A percentile compares a stretch with the other conserved stretches of the same genome.
These are phyloP conservation scores for Sclerotinia minor DNA, from an alignment of 2,329 filamentous ascomycete genomes.

Conservation along the genomic window DNA sequence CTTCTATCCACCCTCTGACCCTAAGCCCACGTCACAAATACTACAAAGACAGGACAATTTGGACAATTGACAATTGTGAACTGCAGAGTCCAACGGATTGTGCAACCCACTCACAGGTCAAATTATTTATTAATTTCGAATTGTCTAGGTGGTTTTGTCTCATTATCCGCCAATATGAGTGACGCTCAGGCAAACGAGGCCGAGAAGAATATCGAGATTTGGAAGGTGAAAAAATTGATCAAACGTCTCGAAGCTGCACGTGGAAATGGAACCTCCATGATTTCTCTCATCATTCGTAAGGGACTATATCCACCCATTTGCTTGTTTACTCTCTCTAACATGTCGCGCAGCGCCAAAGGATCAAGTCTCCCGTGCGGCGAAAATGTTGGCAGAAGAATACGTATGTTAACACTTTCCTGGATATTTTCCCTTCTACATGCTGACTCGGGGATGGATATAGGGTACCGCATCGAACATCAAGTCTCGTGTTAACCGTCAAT, in stretches of 20 bases:
- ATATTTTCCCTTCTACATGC: conserved; percentile 25
- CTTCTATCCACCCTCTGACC: conserved; percentile 7
- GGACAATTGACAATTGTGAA: conserved; percentile 21
- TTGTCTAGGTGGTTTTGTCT: conserved; percentile 22
- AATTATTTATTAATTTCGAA: conserved; percentile 6
- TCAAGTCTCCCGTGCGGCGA: conserved; percentile 91
- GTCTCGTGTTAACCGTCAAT: conserved; percentile 97
- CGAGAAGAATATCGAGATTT: conserved; percentile 93
- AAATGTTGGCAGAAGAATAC: conserved; percentile 99
- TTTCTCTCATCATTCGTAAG: conserved; percentile 97
- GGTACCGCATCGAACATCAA: conserved; percentile 99
- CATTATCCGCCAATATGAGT: conserved; percentile 67
- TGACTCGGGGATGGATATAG: conserved; percentile 51
- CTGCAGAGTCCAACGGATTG: conserved; percentile 23
- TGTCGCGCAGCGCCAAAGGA: conserved; percentile 79
- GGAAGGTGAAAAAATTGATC: conserved; percentile 99
- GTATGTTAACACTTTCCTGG: conserved; percentile 53
- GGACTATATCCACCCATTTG: conserved; percentile 31
- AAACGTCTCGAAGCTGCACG: conserved; percentile 96
- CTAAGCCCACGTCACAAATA: conserved; percentile 22
- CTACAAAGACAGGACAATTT: conserved; percentile 17
- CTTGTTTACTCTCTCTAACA: conserved; percentile 22
- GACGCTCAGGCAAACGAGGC: conserved; percentile 85
- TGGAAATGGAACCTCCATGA: conserved; percentile 99
- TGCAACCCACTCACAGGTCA: conserved; percentile 14